These are phyloP conservation scores for Boletus albobrunnescens DNA, from an alignment of 1,284 basidiomycete species.

Conservation along the genomic window DNA sequence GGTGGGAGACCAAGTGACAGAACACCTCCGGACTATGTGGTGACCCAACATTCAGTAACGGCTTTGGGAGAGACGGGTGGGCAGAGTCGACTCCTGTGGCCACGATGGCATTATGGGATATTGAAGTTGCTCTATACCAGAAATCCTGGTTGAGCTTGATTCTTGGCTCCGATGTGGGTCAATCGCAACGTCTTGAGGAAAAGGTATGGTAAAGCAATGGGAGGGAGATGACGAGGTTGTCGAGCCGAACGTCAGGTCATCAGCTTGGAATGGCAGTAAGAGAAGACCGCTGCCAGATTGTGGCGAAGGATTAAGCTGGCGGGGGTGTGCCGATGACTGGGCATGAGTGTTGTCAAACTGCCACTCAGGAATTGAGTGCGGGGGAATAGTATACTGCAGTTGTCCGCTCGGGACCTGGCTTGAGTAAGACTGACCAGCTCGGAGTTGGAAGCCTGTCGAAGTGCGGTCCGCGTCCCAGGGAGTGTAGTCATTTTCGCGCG, in stretches of 20 bases:
- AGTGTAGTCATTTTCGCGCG: background rate
- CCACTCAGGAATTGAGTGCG: conserved; percentile 5
- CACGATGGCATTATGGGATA: conserved; percentile 7
- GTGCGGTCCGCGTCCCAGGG: conserved; percentile 5
- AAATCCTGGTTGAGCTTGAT: background rate
- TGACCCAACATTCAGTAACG: background rate
- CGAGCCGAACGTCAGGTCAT: conserved; percentile 6
- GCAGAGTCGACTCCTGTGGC: conserved; percentile 1
- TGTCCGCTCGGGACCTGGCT: conserved; percentile 3
- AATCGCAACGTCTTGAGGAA: background rate
- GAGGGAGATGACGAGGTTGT: background rate
- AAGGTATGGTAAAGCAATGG: background rate
- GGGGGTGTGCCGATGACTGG: conserved; percentile 3
- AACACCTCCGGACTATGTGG: background rate
- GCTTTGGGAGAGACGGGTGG: background rate
- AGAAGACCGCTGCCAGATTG: background rate
- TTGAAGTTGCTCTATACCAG: background rate
- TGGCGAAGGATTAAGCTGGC: background rate
- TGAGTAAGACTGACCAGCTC: background rate
- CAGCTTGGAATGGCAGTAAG: conserved; percentile 1
- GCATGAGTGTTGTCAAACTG: conserved; percentile 2
- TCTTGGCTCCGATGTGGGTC: conserved; percentile 3
- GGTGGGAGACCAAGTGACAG: conserved; percentile 8
- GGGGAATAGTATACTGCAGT: background rate
- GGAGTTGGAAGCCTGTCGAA: conserved; percentile 1